Conservation (phyloP, 2,329 filamentous ascomycete genomes). For the Pestalotiopsis sp. region DNA sequence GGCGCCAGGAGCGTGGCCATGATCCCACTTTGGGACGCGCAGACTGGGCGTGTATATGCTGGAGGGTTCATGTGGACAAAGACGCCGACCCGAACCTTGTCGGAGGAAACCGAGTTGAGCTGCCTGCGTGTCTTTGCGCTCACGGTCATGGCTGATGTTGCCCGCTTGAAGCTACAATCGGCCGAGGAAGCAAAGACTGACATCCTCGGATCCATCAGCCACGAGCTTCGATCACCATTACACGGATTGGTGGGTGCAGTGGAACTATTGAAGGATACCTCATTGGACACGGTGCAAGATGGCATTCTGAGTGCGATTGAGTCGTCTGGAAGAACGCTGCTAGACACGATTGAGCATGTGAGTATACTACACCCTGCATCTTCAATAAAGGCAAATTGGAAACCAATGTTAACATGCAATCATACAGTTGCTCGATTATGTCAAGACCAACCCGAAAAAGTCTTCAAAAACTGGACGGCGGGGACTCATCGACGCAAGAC, state of each 20-base stretch:
- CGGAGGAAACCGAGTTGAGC: constrained; percentile 45
- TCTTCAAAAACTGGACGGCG: constrained; percentile 12
- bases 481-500: neutral
- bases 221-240: constrained; percentile 60
- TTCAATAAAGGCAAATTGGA: constrained; percentile 33
- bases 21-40: constrained; percentile 48
- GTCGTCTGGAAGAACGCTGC: constrained; percentile 4
- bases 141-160: constrained; percentile 57
- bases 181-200: constrained; percentile 53
- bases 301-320: constrained; percentile 1
- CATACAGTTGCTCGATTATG: constrained; percentile 45
- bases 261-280: constrained; percentile 17
- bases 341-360: constrained; percentile 4
- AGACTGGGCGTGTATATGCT: constrained; percentile 47
- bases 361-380: neutral
- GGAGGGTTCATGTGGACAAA: constrained; percentile 51
- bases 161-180: constrained; percentile 37
- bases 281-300: neutral
- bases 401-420: constrained; percentile 45
- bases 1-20: constrained; percentile 46
- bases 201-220: constrained; percentile 59
- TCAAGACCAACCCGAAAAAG: constrained; percentile 48
- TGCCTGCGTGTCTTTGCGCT: constrained; percentile 52
- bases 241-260: constrained; percentile 45
- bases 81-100: constrained; percentile 41